These are phyloP conservation scores for Picochlorum sp. DNA, from an alignment of 139 green algal genomes.

Conservation along the genomic window DNA sequence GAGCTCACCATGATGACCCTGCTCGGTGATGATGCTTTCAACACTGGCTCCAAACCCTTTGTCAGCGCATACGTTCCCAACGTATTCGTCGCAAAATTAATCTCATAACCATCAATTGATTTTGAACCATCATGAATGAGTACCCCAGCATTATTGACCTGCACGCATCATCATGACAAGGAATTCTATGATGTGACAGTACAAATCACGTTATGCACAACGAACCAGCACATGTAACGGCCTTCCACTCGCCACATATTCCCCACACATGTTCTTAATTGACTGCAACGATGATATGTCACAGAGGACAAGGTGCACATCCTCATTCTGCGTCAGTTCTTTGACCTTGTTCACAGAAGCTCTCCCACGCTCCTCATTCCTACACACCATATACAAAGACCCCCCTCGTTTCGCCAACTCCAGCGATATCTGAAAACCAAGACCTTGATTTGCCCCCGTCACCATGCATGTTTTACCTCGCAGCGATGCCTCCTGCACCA, in stretches of 20 bases:
- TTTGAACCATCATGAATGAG: conserved; percentile 35
- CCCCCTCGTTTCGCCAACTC: conserved; percentile 37
- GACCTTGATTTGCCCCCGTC: conserved; percentile 54
- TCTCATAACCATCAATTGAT: conserved; percentile 47
- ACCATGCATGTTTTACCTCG: conserved; percentile 42
- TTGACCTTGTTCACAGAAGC: conserved; percentile 33
- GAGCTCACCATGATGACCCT: conserved; percentile 50
- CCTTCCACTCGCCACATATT: conserved; percentile 23
- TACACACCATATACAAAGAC: conserved; percentile 55
- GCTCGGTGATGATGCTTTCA: conserved; percentile 17
- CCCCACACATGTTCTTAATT: conserved; percentile 31
- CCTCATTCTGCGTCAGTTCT: conserved; percentile 31
- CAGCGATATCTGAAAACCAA: conserved; percentile 42
- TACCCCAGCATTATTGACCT: conserved; percentile 65
- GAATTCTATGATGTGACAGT: too few relatives aligned
- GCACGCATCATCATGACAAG: too few relatives aligned
- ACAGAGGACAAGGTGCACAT: conserved; percentile 53
- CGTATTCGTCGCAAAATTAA: conserved; percentile 57
- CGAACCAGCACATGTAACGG: conserved; percentile 42
- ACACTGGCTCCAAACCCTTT: conserved; percentile 32
- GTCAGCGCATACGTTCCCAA: conserved; percentile 52
- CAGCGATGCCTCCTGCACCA: conserved; percentile 22
- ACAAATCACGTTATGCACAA: too few relatives aligned
- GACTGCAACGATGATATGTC: conserved; percentile 48
- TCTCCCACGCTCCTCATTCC: conserved; percentile 38